Evolutionary conservation across 2,329 filamentous ascomycete genomes (phyloP), one percentile per base, ranked within the genome.

Genomic region (Rhinocladiella similis): DNA sequence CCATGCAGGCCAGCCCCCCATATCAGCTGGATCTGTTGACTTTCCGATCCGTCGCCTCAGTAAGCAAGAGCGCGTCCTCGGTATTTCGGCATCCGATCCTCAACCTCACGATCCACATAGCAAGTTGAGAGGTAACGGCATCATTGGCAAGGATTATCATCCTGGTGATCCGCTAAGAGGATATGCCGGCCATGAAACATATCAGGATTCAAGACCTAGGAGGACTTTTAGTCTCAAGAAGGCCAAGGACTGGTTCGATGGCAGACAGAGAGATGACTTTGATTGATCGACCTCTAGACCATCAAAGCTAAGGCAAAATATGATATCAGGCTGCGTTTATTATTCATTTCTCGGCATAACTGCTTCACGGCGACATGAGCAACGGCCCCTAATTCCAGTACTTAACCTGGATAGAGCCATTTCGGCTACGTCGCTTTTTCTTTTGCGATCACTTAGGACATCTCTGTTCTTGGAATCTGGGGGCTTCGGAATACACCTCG

Each of bases 181-280:
- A 42, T 72, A 71, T 58, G 61, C 61, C 6, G 67, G 69, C 14
- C 66, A 70, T 20, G 68, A 71, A 48, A 68, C 69, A 7, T 71
- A 70, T 50, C 58, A 62, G 33, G 66, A 66, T 50, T 62, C 65
- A 14, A 66, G 59, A 56, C 63, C 66, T 48, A 65, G 66, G 47
- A 60, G 65, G 49, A 56, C 49, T 19, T 63, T 60, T 25, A 63
- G 63, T 47, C 47, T 65, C 9, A 62, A 56, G 20, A 58, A 55
- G 27, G 56, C 56, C 2, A 49, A 51, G 39, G 41, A 61, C 38
- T 63, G 61, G 61, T 45, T 63, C 38, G 61, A 63, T 42, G 61
- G 61, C 16, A 48, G 60, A 42, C 42, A 51, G n/a, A 43, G 53
- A 38, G 50, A 56, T 14, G 53, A 56, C 6, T 51, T 50, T 36